Evolutionary conservation across 768 basidiomycete genomes (phyloP), one percentile per base, ranked within the genome.

Genomic region (Mycena rebaudengoi): DNA sequence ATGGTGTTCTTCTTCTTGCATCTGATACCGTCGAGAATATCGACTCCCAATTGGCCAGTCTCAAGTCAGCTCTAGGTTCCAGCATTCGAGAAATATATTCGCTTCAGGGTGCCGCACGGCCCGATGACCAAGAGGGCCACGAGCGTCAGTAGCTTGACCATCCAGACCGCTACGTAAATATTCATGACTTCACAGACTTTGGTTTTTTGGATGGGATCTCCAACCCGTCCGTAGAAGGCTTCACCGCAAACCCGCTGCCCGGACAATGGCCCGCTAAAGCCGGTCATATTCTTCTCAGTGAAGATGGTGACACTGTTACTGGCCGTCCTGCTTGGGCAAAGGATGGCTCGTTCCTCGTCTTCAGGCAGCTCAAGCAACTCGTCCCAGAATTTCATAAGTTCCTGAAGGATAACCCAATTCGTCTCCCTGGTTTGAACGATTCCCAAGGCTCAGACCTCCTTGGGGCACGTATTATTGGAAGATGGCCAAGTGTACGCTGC

Each of bases 311-410:
- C 33, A 44, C 44, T 20, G 26, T 29, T 21, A 37, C n/a, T n/a
- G n/a, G 35, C 7, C 71, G 71, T 21, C 71, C 71, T 2, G 5
- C 37, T 0, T 73, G 71, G 71, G 67, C 70, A 5, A 69, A 69
- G 52, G 73, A 76, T 32, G 77, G 76, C 4, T 73, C 75, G 0
- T 76, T 79, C 66, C 65, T 80, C 46, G 76, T 70, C 4, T 78
- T 75, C 69, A 67, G 77, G 43, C 72, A 80, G 48, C 71, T 80
- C 18, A 55, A 75, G 41, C 78, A 78, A 58, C 67, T 71, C 48
- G 71, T 78, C 7, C 74, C 76, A 5, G 74, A 78, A 51, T 77
- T 75, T 60, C 64, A 75, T 58, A 45, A 67, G 39, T 75, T 71
- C 57, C 62, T 69, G 20, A 18, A 46, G 12, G 62, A 64, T 14